Evolutionary conservation across 2,329 filamentous ascomycete species (phyloP).

Genomic region (Fusarium oxysporum): DNA sequence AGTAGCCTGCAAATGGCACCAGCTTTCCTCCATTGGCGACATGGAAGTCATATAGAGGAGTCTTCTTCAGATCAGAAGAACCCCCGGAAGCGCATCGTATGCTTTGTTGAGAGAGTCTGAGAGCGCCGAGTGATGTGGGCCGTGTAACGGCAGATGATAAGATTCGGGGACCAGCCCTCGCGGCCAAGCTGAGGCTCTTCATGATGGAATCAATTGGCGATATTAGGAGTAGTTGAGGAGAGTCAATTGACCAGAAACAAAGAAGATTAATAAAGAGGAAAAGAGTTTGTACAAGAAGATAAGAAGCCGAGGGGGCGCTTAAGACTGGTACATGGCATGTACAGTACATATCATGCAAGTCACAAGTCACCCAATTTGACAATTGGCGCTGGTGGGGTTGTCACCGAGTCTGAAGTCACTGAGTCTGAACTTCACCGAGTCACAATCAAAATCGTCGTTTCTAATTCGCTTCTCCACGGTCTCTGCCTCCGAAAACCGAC

Average conservation of each 20-base stretch:
- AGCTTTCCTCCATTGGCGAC: constrained; percentile 86
- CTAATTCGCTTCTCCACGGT: constrained; percentile 25
- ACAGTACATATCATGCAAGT: constrained; percentile 19
- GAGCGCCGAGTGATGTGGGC: constrained; percentile 37
- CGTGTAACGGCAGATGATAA: constrained; percentile 36
- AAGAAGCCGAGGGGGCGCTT: constrained; percentile 20
- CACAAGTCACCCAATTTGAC: constrained; percentile 26
- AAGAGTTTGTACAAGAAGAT: constrained; percentile 13
- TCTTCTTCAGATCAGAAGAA: constrained; percentile 64
- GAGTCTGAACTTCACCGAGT: constrained; percentile 10
- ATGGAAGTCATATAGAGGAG: constrained; percentile 83
- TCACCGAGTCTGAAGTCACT: constrained; percentile 24
- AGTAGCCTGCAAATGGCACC: constrained; percentile 94
- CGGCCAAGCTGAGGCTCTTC: constrained; percentile 49
- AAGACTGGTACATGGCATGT: constrained; percentile 18
- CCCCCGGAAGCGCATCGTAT: constrained; percentile 46
- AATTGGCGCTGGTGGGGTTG: constrained; percentile 31
- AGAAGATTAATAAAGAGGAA: constrained; percentile 7
- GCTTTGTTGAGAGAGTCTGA: constrained; percentile 38
- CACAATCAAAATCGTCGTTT: background rate
- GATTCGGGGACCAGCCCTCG: constrained; percentile 48
- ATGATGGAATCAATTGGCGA: constrained; percentile 45
- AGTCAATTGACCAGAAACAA: constrained; percentile 33
- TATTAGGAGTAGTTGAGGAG: constrained; percentile 10
- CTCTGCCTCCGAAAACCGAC: constrained; percentile 37